Percentiles rank a stretch among this genome's conserved stretches.
Conservation (phyloP, 2,329 filamentous ascomycete genomes). For the Fusarium graminum region DNA sequence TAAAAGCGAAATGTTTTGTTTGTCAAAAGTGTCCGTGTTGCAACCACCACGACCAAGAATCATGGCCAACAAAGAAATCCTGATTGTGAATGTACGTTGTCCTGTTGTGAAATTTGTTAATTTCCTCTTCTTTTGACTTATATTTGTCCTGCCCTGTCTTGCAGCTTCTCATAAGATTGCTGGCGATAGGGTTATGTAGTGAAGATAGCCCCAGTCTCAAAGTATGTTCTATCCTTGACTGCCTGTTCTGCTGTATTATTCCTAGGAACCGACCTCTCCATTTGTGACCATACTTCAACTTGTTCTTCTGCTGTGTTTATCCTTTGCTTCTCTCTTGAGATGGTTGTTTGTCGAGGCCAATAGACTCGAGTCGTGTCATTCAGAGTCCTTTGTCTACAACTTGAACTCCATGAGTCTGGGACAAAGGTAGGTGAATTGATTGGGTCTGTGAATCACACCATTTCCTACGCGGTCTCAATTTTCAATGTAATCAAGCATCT, state of each 20-base stretch:
- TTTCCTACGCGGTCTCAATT: background rate
- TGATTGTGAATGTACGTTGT: too few relatives aligned
- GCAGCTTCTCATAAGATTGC: too few relatives aligned
- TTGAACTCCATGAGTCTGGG: background rate
- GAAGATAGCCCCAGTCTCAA: too few relatives aligned
- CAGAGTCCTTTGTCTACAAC: slow-evolving; percentile 4
- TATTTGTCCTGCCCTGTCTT: too few relatives aligned
- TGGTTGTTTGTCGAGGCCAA: background rate
- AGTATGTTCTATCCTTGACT: too few relatives aligned
- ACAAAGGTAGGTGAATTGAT: background rate
- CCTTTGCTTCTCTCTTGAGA: background rate
- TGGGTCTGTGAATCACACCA: background rate
- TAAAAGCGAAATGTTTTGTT: background rate
- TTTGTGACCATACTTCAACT: background rate
- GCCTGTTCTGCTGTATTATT: background rate
- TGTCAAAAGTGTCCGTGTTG: background rate
- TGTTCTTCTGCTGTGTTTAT: background rate
- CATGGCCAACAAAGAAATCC: slow-evolving; percentile 2
- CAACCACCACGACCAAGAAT: background rate
- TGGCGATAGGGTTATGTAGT: too few relatives aligned
- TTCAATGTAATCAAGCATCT: background rate
- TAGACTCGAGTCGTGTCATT: background rate
- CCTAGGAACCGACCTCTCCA: background rate
- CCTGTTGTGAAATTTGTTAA: too few relatives aligned
- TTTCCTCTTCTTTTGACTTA: too few relatives aligned